These are phyloP conservation scores for Backusella westeae DNA, from an alignment of 192 early-diverging fungal species.

Conservation along the genomic window DNA sequence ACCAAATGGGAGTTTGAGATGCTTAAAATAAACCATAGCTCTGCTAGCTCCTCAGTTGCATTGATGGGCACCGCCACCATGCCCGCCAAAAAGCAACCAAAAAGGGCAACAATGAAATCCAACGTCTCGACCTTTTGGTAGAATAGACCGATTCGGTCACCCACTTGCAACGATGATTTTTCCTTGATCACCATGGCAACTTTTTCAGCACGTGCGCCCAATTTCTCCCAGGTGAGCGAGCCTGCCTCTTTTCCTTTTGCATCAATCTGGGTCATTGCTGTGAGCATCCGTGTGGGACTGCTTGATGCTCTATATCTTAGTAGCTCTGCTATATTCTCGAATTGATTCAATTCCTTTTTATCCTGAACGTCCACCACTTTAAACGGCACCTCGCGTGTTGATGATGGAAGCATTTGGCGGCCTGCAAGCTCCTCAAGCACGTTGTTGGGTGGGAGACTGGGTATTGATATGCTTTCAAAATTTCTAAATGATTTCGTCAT, in stretches of 20 bases:
- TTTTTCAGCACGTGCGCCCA: conserved; percentile 68
- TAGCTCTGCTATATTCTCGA: conserved; percentile 61
- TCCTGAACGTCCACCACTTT: conserved; percentile 34
- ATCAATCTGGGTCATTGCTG: conserved; percentile 69
- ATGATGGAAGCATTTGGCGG: conserved; percentile 53
- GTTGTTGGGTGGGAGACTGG: conserved; percentile 12
- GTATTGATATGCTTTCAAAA: conserved; percentile 23
- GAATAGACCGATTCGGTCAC: conserved; percentile 73
- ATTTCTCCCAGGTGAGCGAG: conserved; percentile 71
- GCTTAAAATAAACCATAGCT: conserved; percentile 73
- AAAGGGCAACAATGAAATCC: conserved; percentile 77
- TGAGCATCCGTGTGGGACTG: conserved; percentile 40
- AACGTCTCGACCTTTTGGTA: conserved; percentile 77
- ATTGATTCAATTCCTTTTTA: conserved; percentile 45
- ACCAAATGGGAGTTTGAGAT: conserved; percentile 64
- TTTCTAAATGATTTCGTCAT: conserved; percentile 28
- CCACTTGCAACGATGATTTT: conserved; percentile 55
- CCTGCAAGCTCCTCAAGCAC: conserved; percentile 42
- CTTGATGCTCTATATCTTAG: conserved; percentile 62
- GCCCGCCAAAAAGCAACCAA: conserved; percentile 78
- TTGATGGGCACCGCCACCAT: conserved; percentile 85
- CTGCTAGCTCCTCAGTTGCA: conserved; percentile 75
- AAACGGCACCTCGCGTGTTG: conserved; percentile 46
- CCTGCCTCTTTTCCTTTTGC: conserved; percentile 68
- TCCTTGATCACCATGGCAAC: conserved; percentile 67